A percentile compares a stretch with the other conserved stretches of the same genome.
Conservation (phyloP, 2,329 filamentous ascomycete species). For the Epichloe bromicola region DNA sequence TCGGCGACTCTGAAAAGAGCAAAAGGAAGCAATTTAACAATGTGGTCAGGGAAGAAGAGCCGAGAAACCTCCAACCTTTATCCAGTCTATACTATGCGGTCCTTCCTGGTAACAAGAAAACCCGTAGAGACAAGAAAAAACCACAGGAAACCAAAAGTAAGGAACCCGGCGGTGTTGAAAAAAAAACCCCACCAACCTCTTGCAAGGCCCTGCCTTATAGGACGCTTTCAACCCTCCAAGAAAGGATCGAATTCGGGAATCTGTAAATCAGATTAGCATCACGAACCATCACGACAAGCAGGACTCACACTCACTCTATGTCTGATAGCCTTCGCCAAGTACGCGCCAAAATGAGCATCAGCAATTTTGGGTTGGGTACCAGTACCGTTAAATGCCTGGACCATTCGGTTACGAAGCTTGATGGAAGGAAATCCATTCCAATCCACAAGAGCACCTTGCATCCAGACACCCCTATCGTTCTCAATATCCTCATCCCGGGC, state of each 20-base stretch:
- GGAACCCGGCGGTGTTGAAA: no score
- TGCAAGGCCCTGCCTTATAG: no score
- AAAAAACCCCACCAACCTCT: no score
- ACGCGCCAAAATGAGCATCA: constrained; percentile 3
- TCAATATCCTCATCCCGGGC: constrained; percentile 12
- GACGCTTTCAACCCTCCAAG: not conserved
- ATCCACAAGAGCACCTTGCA: constrained; percentile 12
- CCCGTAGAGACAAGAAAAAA: no score
- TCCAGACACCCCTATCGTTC: constrained; percentile 19
- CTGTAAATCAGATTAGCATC: not conserved
- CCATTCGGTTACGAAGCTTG: constrained; percentile 6
- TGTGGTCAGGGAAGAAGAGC: no score
- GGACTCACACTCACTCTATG: constrained; percentile 1
- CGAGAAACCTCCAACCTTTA: no score
- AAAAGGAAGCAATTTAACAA: no score
- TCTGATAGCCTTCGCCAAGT: constrained; percentile 5
- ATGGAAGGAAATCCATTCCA: constrained; percentile 5
- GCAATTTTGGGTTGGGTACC: constrained; percentile 6
- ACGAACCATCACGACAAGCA: not conserved
- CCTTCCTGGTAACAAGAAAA: no score
- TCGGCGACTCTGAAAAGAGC: no score
- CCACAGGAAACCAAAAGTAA: not conserved
- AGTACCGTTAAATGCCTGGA: constrained; percentile 1
- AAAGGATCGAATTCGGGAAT: not conserved
- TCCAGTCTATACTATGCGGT: no score